These are phyloP conservation scores for Inga leiocalycina DNA, from an alignment of 306 rosid genomes.

Conservation along the genomic window DNA sequence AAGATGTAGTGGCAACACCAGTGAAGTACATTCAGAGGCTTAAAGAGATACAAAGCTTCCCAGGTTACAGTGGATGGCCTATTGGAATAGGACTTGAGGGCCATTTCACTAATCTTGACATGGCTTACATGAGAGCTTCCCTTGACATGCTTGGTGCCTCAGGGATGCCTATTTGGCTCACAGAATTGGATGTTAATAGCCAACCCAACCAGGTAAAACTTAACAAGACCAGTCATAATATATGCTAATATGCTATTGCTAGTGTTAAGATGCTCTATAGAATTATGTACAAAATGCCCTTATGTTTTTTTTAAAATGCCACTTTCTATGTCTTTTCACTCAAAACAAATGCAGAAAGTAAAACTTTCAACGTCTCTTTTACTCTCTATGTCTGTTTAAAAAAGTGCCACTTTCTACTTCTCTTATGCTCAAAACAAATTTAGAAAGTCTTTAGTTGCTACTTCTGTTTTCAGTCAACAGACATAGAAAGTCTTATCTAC, in stretches of 20 bases:
- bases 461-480: too few relatives aligned
- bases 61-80: slow-evolving; percentile 10
- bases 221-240: neutral
- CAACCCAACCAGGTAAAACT: slow-evolving; percentile 11
- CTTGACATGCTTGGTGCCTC: slow-evolving; percentile 9
- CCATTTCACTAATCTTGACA: neutral
- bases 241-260: neutral
- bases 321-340: too few relatives aligned
- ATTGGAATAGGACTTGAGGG: slow-evolving; percentile 17
- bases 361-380: too few relatives aligned
- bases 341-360: too few relatives aligned
- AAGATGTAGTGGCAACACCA: neutral
- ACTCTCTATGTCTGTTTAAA: too few relatives aligned
- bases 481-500: too few relatives aligned
- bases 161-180: slow-evolving; percentile 12
- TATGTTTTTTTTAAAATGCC: too few relatives aligned
- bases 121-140: slow-evolving; percentile 19
- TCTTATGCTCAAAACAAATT: too few relatives aligned
- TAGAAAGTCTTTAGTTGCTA: too few relatives aligned
- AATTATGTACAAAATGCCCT: neutral
- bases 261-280: neutral
- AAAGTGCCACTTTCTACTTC: too few relatives aligned
- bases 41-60: neutral
- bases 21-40: neutral
- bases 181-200: slow-evolving; percentile 13